These are phyloP conservation scores for Miscanthus lutarioriparius DNA, from an alignment of 176 grass and related monocot species.

Conservation along the genomic window DNA sequence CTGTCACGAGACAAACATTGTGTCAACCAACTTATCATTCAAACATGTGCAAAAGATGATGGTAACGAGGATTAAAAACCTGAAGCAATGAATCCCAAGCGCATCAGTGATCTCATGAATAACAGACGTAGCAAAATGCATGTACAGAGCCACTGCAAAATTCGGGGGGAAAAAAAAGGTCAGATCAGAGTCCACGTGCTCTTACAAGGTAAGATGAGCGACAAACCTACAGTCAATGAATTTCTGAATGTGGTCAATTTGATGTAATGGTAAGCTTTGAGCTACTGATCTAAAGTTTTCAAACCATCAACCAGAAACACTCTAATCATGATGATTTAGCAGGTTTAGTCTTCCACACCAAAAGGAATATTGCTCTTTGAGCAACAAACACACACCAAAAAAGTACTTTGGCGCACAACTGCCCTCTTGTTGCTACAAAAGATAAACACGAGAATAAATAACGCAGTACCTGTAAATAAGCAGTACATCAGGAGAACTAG, in stretches of 20 bases:
- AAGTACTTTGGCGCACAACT: not conserved
- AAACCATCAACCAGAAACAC: slow-evolving; percentile 5
- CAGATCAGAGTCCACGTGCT: not conserved
- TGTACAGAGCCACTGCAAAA: slow-evolving; percentile 75
- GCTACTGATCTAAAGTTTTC: slow-evolving; percentile 3
- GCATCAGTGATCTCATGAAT: slow-evolving; percentile 96
- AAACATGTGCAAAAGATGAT: not conserved
- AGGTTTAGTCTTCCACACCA: not conserved
- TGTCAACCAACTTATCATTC: slow-evolving; percentile 12
- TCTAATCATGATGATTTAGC: slow-evolving; percentile 4
- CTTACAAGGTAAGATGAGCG: not conserved
- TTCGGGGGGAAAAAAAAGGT: slow-evolving; percentile 6
- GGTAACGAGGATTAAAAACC: slow-evolving; percentile 38
- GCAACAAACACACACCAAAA: not conserved
- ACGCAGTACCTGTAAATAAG: slow-evolving; percentile 68
- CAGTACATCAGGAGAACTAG: slow-evolving; percentile 88
- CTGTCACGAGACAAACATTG: slow-evolving; percentile 44
- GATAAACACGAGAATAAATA: slow-evolving; percentile 25
- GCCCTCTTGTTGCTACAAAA: not conserved
- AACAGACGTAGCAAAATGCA: slow-evolving; percentile 98
- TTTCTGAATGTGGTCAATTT: not conserved
- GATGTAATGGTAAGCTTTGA: not conserved
- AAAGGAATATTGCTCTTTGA: not conserved
- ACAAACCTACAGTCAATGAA: not conserved
- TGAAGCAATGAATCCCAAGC: slow-evolving; percentile 96